Evolutionary conservation across 306 rosid genomes (phyloP).

Genomic region (Heteromeles arbutifolia): DNA sequence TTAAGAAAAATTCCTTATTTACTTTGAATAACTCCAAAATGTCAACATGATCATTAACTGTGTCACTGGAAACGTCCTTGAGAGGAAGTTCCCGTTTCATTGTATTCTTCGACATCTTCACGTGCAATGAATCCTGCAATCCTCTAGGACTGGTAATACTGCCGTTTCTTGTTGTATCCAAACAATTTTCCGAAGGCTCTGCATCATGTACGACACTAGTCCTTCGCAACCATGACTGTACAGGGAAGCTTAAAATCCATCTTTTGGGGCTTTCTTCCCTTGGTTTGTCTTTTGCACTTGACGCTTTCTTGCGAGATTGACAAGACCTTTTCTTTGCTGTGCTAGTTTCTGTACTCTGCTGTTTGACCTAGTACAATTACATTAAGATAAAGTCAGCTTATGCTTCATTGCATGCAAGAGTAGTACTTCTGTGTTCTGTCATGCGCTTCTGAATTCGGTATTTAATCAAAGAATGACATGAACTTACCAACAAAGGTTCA

Average conservation of each 20-base stretch:
- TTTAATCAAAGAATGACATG: background rate
- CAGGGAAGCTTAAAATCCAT: constrained; percentile 28
- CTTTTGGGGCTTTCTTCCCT: constrained; percentile 22
- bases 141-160: background rate
- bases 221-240: constrained; percentile 21
- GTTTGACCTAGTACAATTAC: constrained; percentile 29
- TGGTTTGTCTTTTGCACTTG: constrained; percentile 7
- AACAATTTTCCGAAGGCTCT: constrained; percentile 26
- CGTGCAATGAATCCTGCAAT: too few relatives aligned
- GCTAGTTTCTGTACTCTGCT: constrained; percentile 16
- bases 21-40: constrained; percentile 41
- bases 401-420: background rate
- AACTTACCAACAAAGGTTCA: constrained; percentile 43
- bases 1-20: constrained; percentile 63
- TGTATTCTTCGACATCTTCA: too few relatives aligned
- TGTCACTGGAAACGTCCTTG: constrained; percentile 19
- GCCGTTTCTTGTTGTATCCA: background rate
- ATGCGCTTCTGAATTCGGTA: background rate
- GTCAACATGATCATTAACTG: constrained; percentile 38
- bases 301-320: constrained; percentile 21
- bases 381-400: constrained; percentile 11
- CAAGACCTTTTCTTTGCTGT: constrained; percentile 18
- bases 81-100: constrained; percentile 6
- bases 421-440: background rate
- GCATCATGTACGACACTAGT: constrained; percentile 19